Conservation (phyloP, 2,329 filamentous ascomycete genomes). For the Magnaporthales sp. region DNA sequence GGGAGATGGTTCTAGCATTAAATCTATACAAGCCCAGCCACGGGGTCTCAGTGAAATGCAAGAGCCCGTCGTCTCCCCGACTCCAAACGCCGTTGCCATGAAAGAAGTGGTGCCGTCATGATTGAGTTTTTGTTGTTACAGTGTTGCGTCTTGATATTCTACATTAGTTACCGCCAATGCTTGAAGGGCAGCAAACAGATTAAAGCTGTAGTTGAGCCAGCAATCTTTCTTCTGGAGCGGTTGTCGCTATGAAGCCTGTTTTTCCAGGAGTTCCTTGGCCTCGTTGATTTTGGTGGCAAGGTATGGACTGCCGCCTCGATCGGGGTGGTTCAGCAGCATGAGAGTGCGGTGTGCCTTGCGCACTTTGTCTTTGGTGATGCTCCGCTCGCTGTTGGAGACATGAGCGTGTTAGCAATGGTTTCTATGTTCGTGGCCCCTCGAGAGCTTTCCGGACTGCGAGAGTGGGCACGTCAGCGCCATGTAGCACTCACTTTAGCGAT, state of each 20-base stretch:
- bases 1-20: conserved; percentile 1
- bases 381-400: conserved; percentile 59
- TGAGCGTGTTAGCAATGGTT: neutral
- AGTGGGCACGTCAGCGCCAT: neutral
- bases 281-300: conserved; percentile 97
- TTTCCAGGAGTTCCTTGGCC: conserved; percentile 93
- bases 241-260: conserved; percentile 26
- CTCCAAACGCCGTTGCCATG: conserved; percentile 7
- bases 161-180: neutral
- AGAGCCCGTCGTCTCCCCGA: neutral
- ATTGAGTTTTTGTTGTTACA: neutral
- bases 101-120: neutral
- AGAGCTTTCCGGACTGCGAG: neutral
- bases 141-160: neutral
- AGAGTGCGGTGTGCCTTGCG: conserved; percentile 91
- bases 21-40: neutral
- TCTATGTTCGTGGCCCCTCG: neutral
- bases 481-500: conserved; percentile 65
- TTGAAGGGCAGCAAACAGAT: neutral
- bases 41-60: neutral
- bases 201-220: neutral
- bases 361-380: conserved; percentile 83
- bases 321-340: conserved; percentile 97
- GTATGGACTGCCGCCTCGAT: conserved; percentile 93
- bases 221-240: neutral